Percentiles rank a stretch among this genome's conserved stretches.
These are phyloP conservation scores for Paramecium octaurelia DNA, from an alignment of 73 alveolate species.

Conservation along the genomic window DNA sequence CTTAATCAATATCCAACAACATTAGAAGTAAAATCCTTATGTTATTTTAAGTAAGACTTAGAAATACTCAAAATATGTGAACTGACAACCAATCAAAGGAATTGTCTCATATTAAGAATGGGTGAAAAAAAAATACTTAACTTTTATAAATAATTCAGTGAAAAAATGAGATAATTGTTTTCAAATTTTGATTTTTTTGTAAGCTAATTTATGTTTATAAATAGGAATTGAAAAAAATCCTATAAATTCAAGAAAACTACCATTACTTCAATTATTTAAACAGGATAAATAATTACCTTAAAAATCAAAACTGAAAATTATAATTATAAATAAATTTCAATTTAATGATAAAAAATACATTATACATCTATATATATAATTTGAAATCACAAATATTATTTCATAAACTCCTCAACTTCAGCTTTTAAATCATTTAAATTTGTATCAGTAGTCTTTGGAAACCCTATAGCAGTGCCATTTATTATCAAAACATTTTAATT, in stretches of 20 bases:
- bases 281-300: neutral
- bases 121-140: slow-evolving; percentile 70
- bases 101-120: slow-evolving; percentile 72
- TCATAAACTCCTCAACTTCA: neutral
- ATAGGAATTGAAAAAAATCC: neutral
- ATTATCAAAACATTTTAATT: neutral
- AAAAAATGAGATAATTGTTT: neutral
- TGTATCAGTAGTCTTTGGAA: neutral
- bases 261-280: neutral
- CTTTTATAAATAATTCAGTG: neutral
- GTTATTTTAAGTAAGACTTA: slow-evolving; percentile 47
- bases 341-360: too few species aligned
- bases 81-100: slow-evolving; percentile 69
- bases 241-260: neutral
- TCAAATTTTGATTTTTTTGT: neutral
- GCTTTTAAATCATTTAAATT: neutral
- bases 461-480: neutral
- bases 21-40: neutral
- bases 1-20: slow-evolving; percentile 72
- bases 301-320: neutral
- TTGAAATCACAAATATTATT: neutral
- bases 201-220: neutral
- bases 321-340: neutral
- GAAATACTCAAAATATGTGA: slow-evolving; percentile 57
- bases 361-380: neutral